Evolutionary conservation across 2,329 filamentous ascomycete species (phyloP).

Genomic region (Cordyceps javanica): DNA sequence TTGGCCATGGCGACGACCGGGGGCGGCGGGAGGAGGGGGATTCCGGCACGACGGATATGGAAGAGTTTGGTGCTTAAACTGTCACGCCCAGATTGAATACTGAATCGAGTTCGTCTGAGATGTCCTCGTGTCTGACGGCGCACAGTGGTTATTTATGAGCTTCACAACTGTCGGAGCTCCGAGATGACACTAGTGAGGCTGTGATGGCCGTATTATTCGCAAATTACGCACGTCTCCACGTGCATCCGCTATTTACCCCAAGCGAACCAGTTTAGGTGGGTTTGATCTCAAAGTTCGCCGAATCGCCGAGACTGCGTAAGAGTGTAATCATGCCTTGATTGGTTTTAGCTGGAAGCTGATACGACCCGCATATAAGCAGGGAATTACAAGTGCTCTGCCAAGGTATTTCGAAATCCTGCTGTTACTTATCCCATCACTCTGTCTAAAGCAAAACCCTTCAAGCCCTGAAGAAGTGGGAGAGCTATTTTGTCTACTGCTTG

Average conservation of each 20-base stretch:
- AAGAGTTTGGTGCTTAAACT: not conserved
- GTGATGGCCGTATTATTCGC: not conserved
- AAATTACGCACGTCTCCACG: constrained; percentile 9
- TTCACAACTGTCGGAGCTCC: constrained; percentile 6
- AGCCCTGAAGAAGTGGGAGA: too few relatives aligned
- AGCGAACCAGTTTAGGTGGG: not conserved
- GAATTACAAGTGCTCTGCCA: not conserved
- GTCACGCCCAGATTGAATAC: not conserved
- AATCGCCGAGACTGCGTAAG: constrained; percentile 1
- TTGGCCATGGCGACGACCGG: constrained; percentile 2
- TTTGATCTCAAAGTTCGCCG: not conserved
- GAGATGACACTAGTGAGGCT: constrained; percentile 1
- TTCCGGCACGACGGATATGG: not conserved
- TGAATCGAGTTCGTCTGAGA: not conserved
- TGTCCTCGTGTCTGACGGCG: not conserved
- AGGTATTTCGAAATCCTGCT: not conserved
- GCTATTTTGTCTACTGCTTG: constrained; percentile 2
- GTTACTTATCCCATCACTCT: too few relatives aligned
- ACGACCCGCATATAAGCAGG: not conserved
- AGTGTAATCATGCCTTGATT: not conserved
- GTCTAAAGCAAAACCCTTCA: too few relatives aligned
- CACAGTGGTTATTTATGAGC: not conserved
- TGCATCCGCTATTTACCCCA: not conserved
- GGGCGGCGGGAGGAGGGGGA: not conserved
- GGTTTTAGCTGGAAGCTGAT: not conserved